Evolutionary conservation across 495 filamentous ascomycete genomes (phyloP).

Genomic region (Staphylotrichum tortipilum): DNA sequence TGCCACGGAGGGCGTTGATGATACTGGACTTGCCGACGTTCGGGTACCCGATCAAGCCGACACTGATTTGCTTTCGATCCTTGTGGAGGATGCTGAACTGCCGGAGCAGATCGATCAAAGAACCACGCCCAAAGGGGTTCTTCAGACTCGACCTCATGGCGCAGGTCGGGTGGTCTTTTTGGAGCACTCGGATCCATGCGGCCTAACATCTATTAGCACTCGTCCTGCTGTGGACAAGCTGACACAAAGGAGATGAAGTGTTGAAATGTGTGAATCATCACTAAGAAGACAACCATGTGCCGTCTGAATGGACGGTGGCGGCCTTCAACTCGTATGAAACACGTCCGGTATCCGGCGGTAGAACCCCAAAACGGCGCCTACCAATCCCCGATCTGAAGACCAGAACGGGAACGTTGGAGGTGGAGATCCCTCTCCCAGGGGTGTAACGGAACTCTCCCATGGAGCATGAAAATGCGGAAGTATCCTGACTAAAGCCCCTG

Average conservation of each 20-base stretch:
- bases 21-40: slow-evolving; percentile 80
- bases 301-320: slow-evolving; percentile 36
- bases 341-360: slow-evolving; percentile 56
- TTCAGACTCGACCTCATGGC: slow-evolving; percentile 89
- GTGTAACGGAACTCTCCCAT: slow-evolving; percentile 92
- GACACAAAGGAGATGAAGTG: slow-evolving; percentile 7
- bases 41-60: slow-evolving; percentile 74
- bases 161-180: slow-evolving; percentile 76
- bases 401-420: slow-evolving; percentile 54
- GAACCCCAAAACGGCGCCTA: slow-evolving; percentile 76
- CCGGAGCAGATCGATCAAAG: slow-evolving; percentile 63
- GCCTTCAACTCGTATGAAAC: slow-evolving; percentile 81
- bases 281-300: slow-evolving; percentile 83
- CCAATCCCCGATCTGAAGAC: slow-evolving; percentile 54
- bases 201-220: slow-evolving; percentile 21
- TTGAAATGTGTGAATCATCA: slow-evolving; percentile 88
- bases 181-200: slow-evolving; percentile 26
- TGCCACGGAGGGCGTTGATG: slow-evolving; percentile 85
- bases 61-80: slow-evolving; percentile 83
- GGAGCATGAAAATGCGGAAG: slow-evolving; percentile 46
- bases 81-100: slow-evolving; percentile 90
- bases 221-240: not conserved
- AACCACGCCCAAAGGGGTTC: slow-evolving; percentile 68
- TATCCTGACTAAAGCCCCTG: slow-evolving; percentile 95
- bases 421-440: slow-evolving; percentile 80